A percentile compares a stretch with the other conserved stretches of the same genome.
Evolutionary conservation across 805 yeast species (phyloP).

Genomic region (Yarrowia alimentaria): DNA sequence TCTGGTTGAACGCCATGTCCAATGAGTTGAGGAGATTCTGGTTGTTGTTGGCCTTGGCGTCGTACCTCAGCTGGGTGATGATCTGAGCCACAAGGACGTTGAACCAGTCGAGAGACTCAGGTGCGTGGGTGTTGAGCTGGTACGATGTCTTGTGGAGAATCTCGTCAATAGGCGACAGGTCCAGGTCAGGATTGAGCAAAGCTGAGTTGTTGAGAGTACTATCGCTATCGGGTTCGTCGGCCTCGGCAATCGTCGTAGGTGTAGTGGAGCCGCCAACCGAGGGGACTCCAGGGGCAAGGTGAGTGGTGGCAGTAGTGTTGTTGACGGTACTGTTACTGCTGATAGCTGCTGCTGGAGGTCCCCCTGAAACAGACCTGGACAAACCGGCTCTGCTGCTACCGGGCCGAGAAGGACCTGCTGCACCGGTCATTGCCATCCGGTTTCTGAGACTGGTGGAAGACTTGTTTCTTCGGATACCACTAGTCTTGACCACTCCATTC

Average conservation of each 20-base stretch:
- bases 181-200: background rate
- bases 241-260: conserved; percentile 3
- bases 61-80: conserved; percentile 78
- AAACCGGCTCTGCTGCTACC: conserved; percentile 8
- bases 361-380: background rate
- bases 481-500: conserved; percentile 2
- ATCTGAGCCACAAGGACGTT: conserved; percentile 91
- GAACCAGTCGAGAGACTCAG: conserved; percentile 96
- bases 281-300: too few species aligned
- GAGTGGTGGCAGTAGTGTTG: background rate
- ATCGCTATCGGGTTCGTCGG: conserved; percentile 4
- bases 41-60: conserved; percentile 79
- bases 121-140: conserved; percentile 77
- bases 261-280: background rate
- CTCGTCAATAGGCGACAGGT: conserved; percentile 34
- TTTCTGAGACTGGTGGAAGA: conserved; percentile 8
- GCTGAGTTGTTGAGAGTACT: conserved; percentile 2
- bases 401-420: conserved; percentile 6
- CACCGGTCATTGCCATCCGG: conserved; percentile 11
- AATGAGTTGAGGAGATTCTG: conserved; percentile 79
- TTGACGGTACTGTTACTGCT: background rate
- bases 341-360: background rate
- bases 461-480: conserved; percentile 5
- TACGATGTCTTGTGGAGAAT: conserved; percentile 90
- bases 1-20: conserved; percentile 58